A percentile compares a stretch with the other conserved stretches of the same genome.
Conservation (phyloP, 768 basidiomycete species). For the Pluteus cervinus region DNA sequence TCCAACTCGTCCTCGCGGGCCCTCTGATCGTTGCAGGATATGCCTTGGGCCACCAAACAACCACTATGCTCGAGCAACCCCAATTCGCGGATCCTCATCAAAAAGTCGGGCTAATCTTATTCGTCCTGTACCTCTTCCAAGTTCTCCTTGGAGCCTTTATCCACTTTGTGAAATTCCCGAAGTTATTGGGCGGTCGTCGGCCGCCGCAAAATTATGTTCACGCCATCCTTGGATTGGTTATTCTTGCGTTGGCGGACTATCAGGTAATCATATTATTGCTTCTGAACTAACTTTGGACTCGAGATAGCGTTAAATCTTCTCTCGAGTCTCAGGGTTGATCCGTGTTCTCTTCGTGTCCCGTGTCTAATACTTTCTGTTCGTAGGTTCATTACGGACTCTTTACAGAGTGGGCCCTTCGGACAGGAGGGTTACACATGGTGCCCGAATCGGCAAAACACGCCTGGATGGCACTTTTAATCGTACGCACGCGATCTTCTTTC, state of each 20-base stretch:
- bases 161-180: conserved; percentile 45
- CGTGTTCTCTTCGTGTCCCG: background rate
- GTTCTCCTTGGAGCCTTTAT: conserved; percentile 40
- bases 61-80: conserved; percentile 19
- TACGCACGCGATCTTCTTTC: conserved; percentile 14
- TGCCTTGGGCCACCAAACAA: conserved; percentile 33
- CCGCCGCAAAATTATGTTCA: conserved; percentile 53
- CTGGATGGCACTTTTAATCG: conserved; percentile 40
- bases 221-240: conserved; percentile 45
- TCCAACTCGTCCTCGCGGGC: conserved; percentile 44
- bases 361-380: background rate
- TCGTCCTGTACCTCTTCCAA: conserved; percentile 50
- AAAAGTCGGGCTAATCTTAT: conserved; percentile 45
- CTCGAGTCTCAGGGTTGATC: background rate
- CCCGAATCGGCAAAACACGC: conserved; percentile 34
- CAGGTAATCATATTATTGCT: conserved; percentile 26
- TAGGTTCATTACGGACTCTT: conserved; percentile 46
- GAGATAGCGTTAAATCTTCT: background rate
- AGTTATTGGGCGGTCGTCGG: conserved; percentile 30
- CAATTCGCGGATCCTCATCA: conserved; percentile 41
- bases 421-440: conserved; percentile 29
- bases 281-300: conserved; percentile 7
- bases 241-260: conserved; percentile 47
- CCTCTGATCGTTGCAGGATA: conserved; percentile 51
- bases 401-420: conserved; percentile 33